Percentiles rank a stretch among this genome's conserved stretches.
These are phyloP conservation scores for Phytophthora crassamura DNA, from an alignment of 352 stramenopile species.

Conservation along the genomic window DNA sequence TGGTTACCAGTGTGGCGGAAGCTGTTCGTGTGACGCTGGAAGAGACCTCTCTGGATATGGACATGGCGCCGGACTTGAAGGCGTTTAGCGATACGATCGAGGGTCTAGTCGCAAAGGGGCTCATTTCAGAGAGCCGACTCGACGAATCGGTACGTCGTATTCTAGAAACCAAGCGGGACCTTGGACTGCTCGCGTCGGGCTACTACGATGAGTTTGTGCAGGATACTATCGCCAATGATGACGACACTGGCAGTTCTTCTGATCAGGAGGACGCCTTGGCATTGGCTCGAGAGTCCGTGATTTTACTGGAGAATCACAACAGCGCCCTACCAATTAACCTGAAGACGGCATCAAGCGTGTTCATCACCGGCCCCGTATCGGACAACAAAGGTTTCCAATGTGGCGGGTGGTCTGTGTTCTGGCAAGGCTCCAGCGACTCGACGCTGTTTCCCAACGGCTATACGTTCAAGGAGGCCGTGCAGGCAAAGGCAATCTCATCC, in stretches of 20 bases:
- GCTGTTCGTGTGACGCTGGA: conserved; percentile 74
- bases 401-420: conserved; percentile 76
- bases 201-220: conserved; percentile 20
- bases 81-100: conserved; percentile 65
- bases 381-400: conserved; percentile 80
- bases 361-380: conserved; percentile 66
- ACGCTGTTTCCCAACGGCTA: conserved; percentile 67
- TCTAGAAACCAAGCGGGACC: conserved; percentile 57
- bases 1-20: conserved; percentile 65
- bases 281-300: conserved; percentile 78
- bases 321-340: conserved; percentile 46
- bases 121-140: conserved; percentile 56
- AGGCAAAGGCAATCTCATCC: conserved; percentile 11
- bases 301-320: conserved; percentile 80
- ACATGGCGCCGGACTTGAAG: conserved; percentile 78
- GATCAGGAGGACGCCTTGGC: conserved; percentile 67
- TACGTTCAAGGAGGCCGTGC: conserved; percentile 62
- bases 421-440: conserved; percentile 68
- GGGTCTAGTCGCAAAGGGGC: conserved; percentile 47
- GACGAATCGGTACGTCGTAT: conserved; percentile 74
- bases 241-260: conserved; percentile 48
- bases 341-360: conserved; percentile 38
- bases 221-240: conserved; percentile 2
- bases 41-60: conserved; percentile 93
- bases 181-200: conserved; percentile 47